Conservation (phyloP, 1,139 yeast genomes). For the Geotrichum klebahnii region DNA sequence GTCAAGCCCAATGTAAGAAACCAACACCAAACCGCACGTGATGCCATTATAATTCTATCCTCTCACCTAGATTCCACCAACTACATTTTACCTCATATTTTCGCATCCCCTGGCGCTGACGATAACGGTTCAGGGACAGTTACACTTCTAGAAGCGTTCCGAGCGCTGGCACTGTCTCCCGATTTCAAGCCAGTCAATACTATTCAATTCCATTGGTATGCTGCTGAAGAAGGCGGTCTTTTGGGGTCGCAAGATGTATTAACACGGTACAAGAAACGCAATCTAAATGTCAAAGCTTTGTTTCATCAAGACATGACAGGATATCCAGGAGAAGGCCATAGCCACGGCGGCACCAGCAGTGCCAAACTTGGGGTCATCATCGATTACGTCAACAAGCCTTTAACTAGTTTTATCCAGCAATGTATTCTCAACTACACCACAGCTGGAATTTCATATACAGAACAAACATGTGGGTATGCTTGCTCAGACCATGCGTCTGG, state of each 20-base stretch:
- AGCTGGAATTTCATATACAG: constrained; percentile 65
- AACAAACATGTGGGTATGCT: constrained; percentile 82
- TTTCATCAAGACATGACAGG: constrained; percentile 97
- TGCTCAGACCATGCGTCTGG: constrained; percentile 94
- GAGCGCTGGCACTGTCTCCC: constrained; percentile 45
- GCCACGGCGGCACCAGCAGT: constrained; percentile 62
- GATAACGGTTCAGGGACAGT: constrained; percentile 91
- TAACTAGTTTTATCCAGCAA: constrained; percentile 49
- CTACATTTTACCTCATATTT: constrained; percentile 60
- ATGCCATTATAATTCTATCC: constrained; percentile 64
- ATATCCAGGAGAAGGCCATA: constrained; percentile 52
- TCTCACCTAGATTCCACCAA: constrained; percentile 88
- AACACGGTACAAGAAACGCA: constrained; percentile 35
- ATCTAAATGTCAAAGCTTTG: constrained; percentile 63
- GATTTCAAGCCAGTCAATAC: constrained; percentile 63
- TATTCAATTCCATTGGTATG: constrained; percentile 86
- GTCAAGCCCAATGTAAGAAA: constrained; percentile 17
- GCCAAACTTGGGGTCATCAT: constrained; percentile 69
- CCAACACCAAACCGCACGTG: constrained; percentile 31
- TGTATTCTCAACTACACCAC: neutral
- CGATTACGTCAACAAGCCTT: constrained; percentile 65
- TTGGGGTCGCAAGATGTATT: constrained; percentile 83
- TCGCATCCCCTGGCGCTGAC: constrained; percentile 92
- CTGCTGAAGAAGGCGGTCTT: constrained; percentile 93
- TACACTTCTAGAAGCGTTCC: constrained; percentile 69